Conservation (phyloP, 225 moss, liverwort and hornwort species). For the Thuidium tamariscinum region DNA sequence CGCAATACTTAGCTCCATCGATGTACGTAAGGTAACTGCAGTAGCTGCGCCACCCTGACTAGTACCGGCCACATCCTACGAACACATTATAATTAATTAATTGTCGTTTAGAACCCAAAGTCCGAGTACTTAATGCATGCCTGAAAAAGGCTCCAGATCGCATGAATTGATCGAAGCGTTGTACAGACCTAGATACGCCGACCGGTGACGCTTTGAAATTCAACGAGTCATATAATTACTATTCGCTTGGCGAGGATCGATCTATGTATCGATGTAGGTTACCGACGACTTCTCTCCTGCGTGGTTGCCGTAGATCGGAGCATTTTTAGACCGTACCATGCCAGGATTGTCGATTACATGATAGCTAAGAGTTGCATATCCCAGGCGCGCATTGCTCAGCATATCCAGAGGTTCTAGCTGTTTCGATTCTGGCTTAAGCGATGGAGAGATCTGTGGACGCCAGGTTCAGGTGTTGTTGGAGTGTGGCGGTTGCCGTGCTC, state of each 20-base stretch:
- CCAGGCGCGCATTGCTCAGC: background rate
- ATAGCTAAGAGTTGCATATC: background rate
- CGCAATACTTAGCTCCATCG: background rate
- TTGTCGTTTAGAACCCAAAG: background rate
- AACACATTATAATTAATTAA: background rate
- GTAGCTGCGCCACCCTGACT: too few species aligned
- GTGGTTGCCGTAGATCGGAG: too few species aligned
- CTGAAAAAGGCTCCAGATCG: background rate
- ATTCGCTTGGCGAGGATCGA: background rate
- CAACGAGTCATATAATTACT: too few species aligned
- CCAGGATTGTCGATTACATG: background rate
- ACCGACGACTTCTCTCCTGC: background rate
- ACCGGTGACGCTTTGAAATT: too few species aligned
- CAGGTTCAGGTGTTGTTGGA: background rate
- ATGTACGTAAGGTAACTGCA: too few species aligned
- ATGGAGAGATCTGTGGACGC: background rate
- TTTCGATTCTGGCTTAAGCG: background rate
- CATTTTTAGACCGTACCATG: too few species aligned
- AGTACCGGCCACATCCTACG: background rate
- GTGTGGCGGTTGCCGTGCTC: background rate
- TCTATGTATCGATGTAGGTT: background rate
- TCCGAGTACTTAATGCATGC: too few species aligned
- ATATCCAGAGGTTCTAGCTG: background rate
- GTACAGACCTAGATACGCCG: too few species aligned
- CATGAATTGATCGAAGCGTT: background rate